Evolutionary conservation across 768 basidiomycete genomes (phyloP), one percentile per base, ranked within the genome.

Genomic region (Rhodosporidiobolus odoratus): DNA sequence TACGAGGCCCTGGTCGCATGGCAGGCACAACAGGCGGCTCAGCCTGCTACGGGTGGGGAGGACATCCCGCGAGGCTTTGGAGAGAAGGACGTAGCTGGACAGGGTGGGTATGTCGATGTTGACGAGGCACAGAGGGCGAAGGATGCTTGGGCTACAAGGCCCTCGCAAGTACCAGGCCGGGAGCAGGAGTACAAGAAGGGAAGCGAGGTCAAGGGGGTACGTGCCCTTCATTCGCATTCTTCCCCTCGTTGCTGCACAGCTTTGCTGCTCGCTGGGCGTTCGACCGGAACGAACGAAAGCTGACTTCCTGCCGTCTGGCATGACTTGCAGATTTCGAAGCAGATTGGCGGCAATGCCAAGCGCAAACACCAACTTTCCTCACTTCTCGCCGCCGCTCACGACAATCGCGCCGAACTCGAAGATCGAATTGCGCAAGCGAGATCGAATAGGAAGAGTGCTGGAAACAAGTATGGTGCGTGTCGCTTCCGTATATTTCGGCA

Each of bases 381-480:
- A 0, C 81, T 93, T 63, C 82, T 93, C 53, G 87, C 85, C 48
- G 89, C 92, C 66, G 91, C 91, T 1, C 92, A 91, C 77, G 80
- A 86, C 77, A 92, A 92, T 76, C 86, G 91, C 40, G 91, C 91
- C 62, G 86, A 85, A 0, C 76, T 93, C 72, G 91, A 93, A 78
- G 90, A 91, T 69, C 86, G 81, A 80, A 90, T 92, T 73, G 91
- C 91, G 0, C 86, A 91, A 79, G 90, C 88, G 3, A 84, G 87
- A 71, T 83, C 89, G 70, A 92, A 92, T 76, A 84, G 90, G 71
- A 92, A 92, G 78, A 89, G 91, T 77, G 90, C 91, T 0, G 91
- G 91, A 16, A 92, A 90, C 80, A 93, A 92, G 84, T 92, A 93
- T 75, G 91, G 91, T 57, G 43, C 34, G 54, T 58, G n/a, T n/a